Conservation (phyloP, 495 filamentous ascomycete species). For the Penicillium ochrochloron region DNA sequence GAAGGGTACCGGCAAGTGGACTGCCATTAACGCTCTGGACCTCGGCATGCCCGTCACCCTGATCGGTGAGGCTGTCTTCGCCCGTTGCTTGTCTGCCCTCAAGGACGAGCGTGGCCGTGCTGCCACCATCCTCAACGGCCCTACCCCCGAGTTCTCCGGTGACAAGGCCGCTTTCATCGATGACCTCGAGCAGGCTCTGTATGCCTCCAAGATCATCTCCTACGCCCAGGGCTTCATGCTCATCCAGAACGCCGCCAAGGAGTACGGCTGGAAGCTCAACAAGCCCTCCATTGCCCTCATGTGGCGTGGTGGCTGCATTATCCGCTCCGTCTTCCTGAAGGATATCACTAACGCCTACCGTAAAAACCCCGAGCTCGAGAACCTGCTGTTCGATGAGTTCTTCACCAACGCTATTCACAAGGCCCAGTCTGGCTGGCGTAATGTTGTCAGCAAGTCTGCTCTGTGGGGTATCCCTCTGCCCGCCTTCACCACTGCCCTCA, state of each 20-base stretch:
- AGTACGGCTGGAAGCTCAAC: conserved; percentile 98
- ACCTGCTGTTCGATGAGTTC: conserved; percentile 97
- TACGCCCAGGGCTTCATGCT: conserved; percentile 99
- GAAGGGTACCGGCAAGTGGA: conserved; percentile 99
- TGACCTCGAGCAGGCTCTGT: conserved; percentile 97
- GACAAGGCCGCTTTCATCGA: conserved; percentile 92
- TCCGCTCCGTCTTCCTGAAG: conserved; percentile 99
- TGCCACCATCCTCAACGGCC: conserved; percentile 75
- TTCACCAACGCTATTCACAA: conserved; percentile 99
- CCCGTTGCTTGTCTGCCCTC: conserved; percentile 89
- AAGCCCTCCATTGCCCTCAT: conserved; percentile 99
- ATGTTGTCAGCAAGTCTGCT: conserved; percentile 88
- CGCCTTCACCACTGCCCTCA: conserved; percentile 92
- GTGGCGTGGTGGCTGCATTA: conserved; percentile 99
- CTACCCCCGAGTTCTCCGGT: conserved; percentile 78
- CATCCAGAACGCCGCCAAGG: conserved; percentile 96
- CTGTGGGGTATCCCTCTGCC: conserved; percentile 93
- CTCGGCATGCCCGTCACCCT: conserved; percentile 98
- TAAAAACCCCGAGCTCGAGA: conserved; percentile 92
- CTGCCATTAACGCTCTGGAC: conserved; percentile 97
- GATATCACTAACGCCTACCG: conserved; percentile 98
- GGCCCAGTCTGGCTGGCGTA: conserved; percentile 94
- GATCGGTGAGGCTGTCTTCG: conserved; percentile 95
- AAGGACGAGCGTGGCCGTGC: conserved; percentile 92
- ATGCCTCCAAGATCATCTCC: conserved; percentile 99